These are phyloP conservation scores for Zygotorulaspora danielsina DNA, from an alignment of 805 yeast genomes.

Conservation along the genomic window DNA sequence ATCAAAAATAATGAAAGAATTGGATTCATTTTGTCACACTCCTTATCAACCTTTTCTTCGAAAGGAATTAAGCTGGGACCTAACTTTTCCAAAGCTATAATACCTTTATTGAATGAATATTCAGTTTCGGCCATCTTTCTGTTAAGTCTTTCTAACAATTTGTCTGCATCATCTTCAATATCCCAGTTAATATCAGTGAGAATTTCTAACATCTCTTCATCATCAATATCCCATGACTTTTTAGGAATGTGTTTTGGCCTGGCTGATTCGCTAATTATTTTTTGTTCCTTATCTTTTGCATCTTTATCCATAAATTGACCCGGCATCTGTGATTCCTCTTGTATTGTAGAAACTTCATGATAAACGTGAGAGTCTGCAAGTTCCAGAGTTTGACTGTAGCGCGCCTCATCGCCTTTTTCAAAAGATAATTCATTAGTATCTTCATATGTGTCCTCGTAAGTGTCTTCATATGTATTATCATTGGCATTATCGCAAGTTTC, in stretches of 20 bases:
- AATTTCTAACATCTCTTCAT: constrained; percentile 44
- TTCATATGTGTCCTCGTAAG: constrained; percentile 15
- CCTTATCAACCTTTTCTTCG: constrained; percentile 43
- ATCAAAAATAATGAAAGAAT: constrained; percentile 53
- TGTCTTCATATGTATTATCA: constrained; percentile 7
- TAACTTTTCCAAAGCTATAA: constrained; percentile 47
- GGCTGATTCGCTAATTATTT: background rate
- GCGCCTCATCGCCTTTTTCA: constrained; percentile 35
- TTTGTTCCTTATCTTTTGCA: background rate
- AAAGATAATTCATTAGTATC: constrained; percentile 34
- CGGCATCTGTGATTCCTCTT: constrained; percentile 25
- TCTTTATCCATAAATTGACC: constrained; percentile 7
- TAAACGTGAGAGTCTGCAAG: constrained; percentile 16
- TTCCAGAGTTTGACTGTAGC: constrained; percentile 24
- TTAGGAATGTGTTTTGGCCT: background rate
- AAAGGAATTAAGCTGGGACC: constrained; percentile 42
- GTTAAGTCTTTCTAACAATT: constrained; percentile 53
- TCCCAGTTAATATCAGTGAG: constrained; percentile 79
- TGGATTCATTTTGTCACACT: constrained; percentile 54
- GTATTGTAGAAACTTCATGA: constrained; percentile 34
- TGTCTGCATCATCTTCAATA: constrained; percentile 57
- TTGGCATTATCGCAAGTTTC: constrained; percentile 10
- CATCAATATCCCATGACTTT: constrained; percentile 37
- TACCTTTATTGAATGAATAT: constrained; percentile 53
- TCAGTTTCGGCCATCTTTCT: constrained; percentile 59